Base-by-base conservation (phyloP, 495 filamentous ascomycete species). In the Trichoderma erinaceum region DNA sequence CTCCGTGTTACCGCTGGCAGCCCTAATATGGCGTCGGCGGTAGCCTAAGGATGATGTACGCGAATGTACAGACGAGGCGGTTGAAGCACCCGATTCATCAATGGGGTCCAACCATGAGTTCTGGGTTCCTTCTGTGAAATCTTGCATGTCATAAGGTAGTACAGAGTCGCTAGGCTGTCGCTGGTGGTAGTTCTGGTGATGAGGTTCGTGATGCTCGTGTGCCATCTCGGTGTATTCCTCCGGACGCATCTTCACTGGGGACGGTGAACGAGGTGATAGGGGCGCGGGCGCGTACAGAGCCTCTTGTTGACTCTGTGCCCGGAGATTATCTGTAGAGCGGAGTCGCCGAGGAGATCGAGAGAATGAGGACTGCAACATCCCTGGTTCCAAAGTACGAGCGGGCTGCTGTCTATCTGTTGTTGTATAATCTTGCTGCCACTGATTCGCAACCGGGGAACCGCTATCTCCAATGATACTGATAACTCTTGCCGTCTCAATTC, bases 101-200 rank as follows among this genome's bases (percentile, higher is more conserved):
- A 98, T 98, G 0, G 95, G 96, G 74, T 97, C 93, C 11, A 99
- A 78, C 95, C 95, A 99, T 7, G 93, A 97, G 32, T 41, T 71
- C 69, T 61, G 65, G 69, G 11, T 44, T 41, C 44, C 52, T 5
- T 16, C 70, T 29, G 10, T 56, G 70, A 16, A 5, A 29, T 52
- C 41, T n/a, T 66, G 41, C 27, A 66, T 10, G 38, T 32, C 65
- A 21, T 29, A 32, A 32, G 56, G n/a, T 16, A 61, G 56, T 6
- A 61, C 56, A 8, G 56, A 29, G 10, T 61, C 56, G 56, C 56
- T 61, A 18, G 56, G 56, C 13, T 61, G 56, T 32, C 56, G 21
- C 12, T 61, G 56, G 27, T 61, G 56, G 56, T 29, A 12, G 23
- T 64, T 16, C n/a, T 52, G 48, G 48, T 52, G 48, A 52, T 52